Conservation (phyloP, 179 eudicot species). For the Silene vulgaris region DNA sequence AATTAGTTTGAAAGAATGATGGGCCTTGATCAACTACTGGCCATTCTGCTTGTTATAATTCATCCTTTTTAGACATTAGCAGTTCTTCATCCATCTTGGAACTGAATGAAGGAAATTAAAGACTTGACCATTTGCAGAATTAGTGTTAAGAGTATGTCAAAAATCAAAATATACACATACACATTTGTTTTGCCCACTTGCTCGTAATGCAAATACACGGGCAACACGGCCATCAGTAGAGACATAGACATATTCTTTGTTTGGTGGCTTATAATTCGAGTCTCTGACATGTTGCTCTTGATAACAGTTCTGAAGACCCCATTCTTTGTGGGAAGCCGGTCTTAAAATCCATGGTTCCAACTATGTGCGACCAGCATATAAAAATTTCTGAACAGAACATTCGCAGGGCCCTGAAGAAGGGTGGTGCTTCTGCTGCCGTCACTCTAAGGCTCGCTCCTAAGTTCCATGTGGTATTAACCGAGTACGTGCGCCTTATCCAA, state of each 20-base stretch:
- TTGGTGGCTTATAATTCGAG: not conserved
- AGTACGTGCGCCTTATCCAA: constrained; percentile 54
- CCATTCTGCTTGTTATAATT: too few species aligned
- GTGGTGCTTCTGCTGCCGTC: constrained; percentile 42
- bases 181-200: not conserved
- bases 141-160: not conserved
- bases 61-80: not conserved
- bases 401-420: constrained; percentile 43
- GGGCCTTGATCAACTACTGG: too few species aligned
- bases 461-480: constrained; percentile 50
- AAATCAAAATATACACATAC: not conserved
- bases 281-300: constrained; percentile 5
- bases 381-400: constrained; percentile 36
- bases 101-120: not conserved
- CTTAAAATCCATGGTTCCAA: constrained; percentile 43
- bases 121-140: not conserved
- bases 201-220: too few species aligned
- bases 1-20: too few species aligned
- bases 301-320: constrained; percentile 37
- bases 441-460: constrained; percentile 47
- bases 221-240: not conserved
- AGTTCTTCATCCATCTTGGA: not conserved
- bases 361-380: constrained; percentile 43
- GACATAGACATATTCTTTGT: not conserved
- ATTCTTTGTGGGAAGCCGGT: constrained; percentile 52